Conservation (phyloP, 768 basidiomycete genomes). For the Dendrothele bispora region DNA sequence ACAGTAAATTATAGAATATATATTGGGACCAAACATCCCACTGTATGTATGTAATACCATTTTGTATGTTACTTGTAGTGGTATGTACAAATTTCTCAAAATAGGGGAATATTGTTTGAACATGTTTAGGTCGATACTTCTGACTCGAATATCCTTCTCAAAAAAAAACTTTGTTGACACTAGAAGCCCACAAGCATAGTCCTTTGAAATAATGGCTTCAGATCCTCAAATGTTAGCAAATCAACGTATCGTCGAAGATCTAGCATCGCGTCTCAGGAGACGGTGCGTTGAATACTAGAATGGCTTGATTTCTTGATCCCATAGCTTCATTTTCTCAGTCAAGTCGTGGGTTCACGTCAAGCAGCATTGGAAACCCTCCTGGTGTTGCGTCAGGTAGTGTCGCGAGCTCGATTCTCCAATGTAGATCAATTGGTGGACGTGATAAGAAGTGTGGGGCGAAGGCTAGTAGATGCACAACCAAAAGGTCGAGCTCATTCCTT, state of each 20-base stretch:
- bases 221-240: conserved; percentile 36
- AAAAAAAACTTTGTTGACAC: too few relatives aligned
- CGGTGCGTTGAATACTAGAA: conserved; percentile 47
- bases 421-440: conserved; percentile 83
- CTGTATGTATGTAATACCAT: too few relatives aligned
- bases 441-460: conserved; percentile 77
- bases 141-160: too few relatives aligned
- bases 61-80: too few relatives aligned
- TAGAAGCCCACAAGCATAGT: too few relatives aligned
- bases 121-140: too few relatives aligned
- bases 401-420: conserved; percentile 81
- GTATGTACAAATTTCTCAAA: too few relatives aligned
- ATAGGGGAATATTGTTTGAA: too few relatives aligned
- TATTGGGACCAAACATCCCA: too few relatives aligned
- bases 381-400: conserved; percentile 86
- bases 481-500: conserved; percentile 61
- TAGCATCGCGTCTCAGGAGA: conserved; percentile 69
- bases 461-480: conserved; percentile 87
- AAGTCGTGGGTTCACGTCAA: conserved; percentile 87
- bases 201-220: conserved; percentile 39
- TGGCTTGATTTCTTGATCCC: conserved; percentile 14
- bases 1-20: too few relatives aligned
- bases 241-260: conserved; percentile 63
- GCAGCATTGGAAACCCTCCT: conserved; percentile 89
- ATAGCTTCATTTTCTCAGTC: conserved; percentile 45